Percentiles rank a stretch among this genome's conserved stretches.
phyloP scores from a whole-genome alignment of 495 filamentous ascomycete genomes.

The Tricharina praecox region DNA sequence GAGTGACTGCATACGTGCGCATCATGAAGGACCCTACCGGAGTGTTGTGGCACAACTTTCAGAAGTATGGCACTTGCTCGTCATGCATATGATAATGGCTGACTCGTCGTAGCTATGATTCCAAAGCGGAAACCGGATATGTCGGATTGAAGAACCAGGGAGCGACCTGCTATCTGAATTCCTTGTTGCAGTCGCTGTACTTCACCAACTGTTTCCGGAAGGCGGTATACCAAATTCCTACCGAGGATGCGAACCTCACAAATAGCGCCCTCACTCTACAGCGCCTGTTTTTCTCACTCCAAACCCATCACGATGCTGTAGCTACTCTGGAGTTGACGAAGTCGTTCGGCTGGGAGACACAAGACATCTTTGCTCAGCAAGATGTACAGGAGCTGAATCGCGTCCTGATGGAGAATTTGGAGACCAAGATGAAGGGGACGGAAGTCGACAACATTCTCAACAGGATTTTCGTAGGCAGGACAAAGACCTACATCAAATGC shows the following conservation, averaged over 20 bases:
- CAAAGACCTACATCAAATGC: constrained; percentile 96
- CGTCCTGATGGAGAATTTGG: constrained; percentile 91
- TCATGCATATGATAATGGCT: too few relatives aligned
- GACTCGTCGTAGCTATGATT: constrained; percentile 54
- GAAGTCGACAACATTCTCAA: constrained; percentile 80
- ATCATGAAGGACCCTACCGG: constrained; percentile 94
- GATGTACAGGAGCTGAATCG: constrained; percentile 94
- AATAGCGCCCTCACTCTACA: constrained; percentile 93
- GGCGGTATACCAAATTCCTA: constrained; percentile 92
- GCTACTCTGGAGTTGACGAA: constrained; percentile 81
- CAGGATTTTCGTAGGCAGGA: constrained; percentile 84
- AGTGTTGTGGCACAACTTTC: constrained; percentile 98
- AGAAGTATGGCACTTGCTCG: too few relatives aligned
- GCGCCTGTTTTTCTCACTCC: constrained; percentile 81
- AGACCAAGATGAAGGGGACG: constrained; percentile 95
- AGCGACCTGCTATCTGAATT: constrained; percentile 96
- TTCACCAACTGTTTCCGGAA: constrained; percentile 96
- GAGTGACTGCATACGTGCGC: constrained; percentile 81
- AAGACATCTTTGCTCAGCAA: constrained; percentile 97
- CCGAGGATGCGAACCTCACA: constrained; percentile 56
- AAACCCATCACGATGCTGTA: constrained; percentile 65
- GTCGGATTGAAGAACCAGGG: constrained; percentile 96
- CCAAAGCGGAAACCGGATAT: constrained; percentile 94
- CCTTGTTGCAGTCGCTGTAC: constrained; percentile 85
- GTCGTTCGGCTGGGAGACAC: constrained; percentile 95